phyloP scores from a whole-genome alignment of 768 basidiomycete species.

The Butyriboletus loyo region DNA sequence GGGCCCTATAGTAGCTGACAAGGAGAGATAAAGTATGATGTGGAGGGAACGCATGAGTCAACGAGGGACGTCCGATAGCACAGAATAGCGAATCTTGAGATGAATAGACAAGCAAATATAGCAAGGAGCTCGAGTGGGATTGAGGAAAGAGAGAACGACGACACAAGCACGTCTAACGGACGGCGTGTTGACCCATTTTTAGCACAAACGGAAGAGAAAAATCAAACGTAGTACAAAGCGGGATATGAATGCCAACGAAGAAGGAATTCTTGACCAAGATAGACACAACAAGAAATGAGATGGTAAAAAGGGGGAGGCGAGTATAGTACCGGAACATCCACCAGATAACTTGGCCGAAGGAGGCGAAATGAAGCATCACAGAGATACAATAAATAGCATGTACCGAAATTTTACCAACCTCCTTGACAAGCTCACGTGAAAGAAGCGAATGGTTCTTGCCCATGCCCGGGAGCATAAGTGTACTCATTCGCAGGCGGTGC shows the following conservation, averaged over 20 bases:
- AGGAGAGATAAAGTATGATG: constrained; percentile 6
- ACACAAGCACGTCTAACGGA: constrained; percentile 5
- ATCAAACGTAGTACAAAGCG: constrained; percentile 9
- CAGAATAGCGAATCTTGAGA: constrained; percentile 11
- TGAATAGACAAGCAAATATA: constrained; percentile 6
- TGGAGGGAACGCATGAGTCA: constrained; percentile 5
- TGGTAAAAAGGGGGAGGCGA: background rate
- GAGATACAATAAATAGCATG: constrained; percentile 4
- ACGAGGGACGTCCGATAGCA: constrained; percentile 11
- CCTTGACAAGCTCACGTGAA: constrained; percentile 12
- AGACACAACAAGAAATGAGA: constrained; percentile 13
- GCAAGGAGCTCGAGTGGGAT: background rate
- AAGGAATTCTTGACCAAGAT: constrained; percentile 7
- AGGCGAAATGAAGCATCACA: background rate
- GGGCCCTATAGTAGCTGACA: background rate
- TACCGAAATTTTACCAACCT: constrained; percentile 4
- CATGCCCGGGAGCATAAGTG: constrained; percentile 20
- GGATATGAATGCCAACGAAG: constrained; percentile 8
- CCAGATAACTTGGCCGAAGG: constrained; percentile 5
- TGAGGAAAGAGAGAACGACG: constrained; percentile 3
- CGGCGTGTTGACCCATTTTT: constrained; percentile 8
- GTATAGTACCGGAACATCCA: constrained; percentile 7
- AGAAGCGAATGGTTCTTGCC: constrained; percentile 22
- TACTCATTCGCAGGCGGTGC: constrained; percentile 19
- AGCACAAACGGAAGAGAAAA: background rate